Conservation (phyloP, 495 filamentous ascomycete species). For the Talaromyces proteolyticus region DNA sequence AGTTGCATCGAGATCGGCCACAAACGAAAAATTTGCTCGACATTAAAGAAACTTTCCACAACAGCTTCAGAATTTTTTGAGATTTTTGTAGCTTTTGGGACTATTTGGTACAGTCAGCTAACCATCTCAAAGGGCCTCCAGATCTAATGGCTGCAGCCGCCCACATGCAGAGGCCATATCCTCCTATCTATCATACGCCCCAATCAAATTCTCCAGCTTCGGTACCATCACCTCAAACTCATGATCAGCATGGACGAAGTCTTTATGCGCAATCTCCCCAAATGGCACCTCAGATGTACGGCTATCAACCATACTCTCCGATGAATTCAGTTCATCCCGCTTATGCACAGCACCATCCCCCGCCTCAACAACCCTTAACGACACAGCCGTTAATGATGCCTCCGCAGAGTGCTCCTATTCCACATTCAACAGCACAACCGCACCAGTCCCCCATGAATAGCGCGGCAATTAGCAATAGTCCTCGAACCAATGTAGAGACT, state of each 20-base stretch:
- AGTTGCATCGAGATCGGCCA: neutral
- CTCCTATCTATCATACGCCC: conserved; percentile 83
- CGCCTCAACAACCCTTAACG: conserved; percentile 60
- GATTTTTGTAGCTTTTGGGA: neutral
- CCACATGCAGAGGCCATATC: conserved; percentile 79
- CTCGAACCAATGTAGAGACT: conserved; percentile 26
- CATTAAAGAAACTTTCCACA: neutral
- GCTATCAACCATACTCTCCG: conserved; percentile 68
- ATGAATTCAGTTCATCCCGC: conserved; percentile 66
- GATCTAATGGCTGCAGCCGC: conserved; percentile 88
- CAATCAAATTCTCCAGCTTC: conserved; percentile 96
- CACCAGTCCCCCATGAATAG: conserved; percentile 30
- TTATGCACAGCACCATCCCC: conserved; percentile 67
- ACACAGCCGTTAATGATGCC: conserved; percentile 62
- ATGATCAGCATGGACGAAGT: conserved; percentile 77
- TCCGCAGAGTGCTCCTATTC: conserved; percentile 47
- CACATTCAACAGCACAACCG: conserved; percentile 38
- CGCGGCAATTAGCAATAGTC: conserved; percentile 29
- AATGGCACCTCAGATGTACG: conserved; percentile 71
- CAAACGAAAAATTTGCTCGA: neutral
- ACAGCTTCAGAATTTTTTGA: neutral
- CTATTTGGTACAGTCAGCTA: conserved; percentile 4
- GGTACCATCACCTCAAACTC: conserved; percentile 80
- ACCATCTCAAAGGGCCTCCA: conserved; percentile 55
- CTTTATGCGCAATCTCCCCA: conserved; percentile 78